Conservation (phyloP, 129 eudicot species). For the Pittosporum tobira region DNA sequence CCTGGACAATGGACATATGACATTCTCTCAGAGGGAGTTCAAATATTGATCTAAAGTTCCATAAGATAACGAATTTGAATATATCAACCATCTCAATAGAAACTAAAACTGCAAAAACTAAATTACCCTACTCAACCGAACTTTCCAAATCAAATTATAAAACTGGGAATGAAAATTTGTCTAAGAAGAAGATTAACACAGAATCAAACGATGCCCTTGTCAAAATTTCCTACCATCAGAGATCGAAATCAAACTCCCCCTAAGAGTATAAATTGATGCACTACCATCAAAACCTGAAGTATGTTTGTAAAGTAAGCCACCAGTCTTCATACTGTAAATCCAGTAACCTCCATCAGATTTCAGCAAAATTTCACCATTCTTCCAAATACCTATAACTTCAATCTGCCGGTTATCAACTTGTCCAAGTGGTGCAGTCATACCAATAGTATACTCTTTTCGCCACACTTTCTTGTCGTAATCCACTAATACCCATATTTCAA, state of each 20-base stretch:
- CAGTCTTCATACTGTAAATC: constrained; percentile 2
- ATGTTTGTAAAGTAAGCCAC: neutral
- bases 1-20: no score
- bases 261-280: neutral
- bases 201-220: no score
- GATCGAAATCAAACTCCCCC: constrained; percentile 10
- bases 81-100: no score
- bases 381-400: constrained; percentile 3
- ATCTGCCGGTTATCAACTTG: neutral
- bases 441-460: neutral
- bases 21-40: no score
- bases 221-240: neutral
- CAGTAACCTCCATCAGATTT: neutral
- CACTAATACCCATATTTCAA: constrained; percentile 9
- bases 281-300: neutral
- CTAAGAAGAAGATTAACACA: no score
- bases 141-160: no score
- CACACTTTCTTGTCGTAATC: constrained; percentile 4
- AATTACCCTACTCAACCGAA: no score
- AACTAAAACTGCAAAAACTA: no score
- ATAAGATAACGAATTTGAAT: no score
- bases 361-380: constrained; percentile 9
- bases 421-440: neutral
- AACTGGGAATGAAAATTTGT: no score
- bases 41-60: no score